These are phyloP conservation scores for Heracleum sosnowskyi DNA, from an alignment of 129 eudicot species.

Conservation along the genomic window DNA sequence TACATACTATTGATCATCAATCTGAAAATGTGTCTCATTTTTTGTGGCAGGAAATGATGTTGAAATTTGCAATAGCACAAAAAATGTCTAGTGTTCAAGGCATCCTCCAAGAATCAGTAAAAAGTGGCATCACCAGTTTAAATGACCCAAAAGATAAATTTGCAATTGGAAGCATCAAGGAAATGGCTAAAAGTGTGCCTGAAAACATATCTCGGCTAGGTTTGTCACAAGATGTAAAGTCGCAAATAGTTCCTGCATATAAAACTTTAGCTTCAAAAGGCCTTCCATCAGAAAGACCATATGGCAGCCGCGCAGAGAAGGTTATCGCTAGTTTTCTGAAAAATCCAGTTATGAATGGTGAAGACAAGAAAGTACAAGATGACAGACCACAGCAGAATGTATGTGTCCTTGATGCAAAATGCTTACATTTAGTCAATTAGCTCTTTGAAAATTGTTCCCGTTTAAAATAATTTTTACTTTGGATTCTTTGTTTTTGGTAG, in stretches of 20 bases:
- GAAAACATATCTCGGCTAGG: slow-evolving; percentile 13
- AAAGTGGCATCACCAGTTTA: slow-evolving; percentile 29
- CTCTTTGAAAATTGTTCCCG: background rate
- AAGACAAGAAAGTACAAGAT: slow-evolving; percentile 25
- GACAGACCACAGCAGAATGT: slow-evolving; percentile 30
- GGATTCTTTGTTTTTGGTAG: slow-evolving; percentile 30
- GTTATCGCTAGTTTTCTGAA: slow-evolving; percentile 56
- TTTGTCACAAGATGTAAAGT: slow-evolving; percentile 9
- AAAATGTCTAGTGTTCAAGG: slow-evolving; percentile 46
- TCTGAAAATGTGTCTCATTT: slow-evolving; percentile 7
- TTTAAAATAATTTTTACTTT: background rate
- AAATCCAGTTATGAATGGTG: slow-evolving; percentile 49
- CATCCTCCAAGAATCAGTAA: slow-evolving; percentile 46
- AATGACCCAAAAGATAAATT: slow-evolving; percentile 22
- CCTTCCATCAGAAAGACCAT: slow-evolving; percentile 23
- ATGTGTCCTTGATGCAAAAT: background rate
- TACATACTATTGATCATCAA: background rate
- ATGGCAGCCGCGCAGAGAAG: slow-evolving; percentile 51
- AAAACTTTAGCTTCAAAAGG: slow-evolving; percentile 20
- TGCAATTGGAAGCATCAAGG: slow-evolving; percentile 29
- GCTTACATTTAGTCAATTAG: background rate
- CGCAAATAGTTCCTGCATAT: slow-evolving; percentile 12
- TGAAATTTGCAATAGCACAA: slow-evolving; percentile 54
- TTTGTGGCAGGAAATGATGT: slow-evolving; percentile 39
- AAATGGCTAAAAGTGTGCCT: slow-evolving; percentile 27